Evolutionary conservation across 2,329 filamentous ascomycete species (phyloP).

Genomic region (Reticulascus tulasneorum): DNA sequence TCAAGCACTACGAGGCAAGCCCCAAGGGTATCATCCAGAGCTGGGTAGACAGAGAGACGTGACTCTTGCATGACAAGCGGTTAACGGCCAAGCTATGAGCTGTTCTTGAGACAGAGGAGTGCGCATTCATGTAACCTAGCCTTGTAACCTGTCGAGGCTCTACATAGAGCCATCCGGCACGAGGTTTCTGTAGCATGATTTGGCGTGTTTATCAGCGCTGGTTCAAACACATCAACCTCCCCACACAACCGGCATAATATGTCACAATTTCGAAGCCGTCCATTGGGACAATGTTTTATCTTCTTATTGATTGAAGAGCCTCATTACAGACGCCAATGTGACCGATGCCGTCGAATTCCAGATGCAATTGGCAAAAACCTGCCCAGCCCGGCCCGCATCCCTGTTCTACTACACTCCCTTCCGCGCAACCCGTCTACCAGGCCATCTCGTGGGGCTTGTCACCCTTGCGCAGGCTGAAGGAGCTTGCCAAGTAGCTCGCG

Average conservation of each 20-base stretch:
- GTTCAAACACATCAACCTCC: no score
- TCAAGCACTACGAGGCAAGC: conserved; percentile 84
- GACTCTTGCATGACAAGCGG: conserved; percentile 4
- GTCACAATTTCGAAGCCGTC: no score
- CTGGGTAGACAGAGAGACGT: conserved; percentile 59
- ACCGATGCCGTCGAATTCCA: conserved; percentile 63
- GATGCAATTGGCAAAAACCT: conserved; percentile 63
- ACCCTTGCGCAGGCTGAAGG: conserved; percentile 98
- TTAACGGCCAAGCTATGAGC: conserved; percentile 1
- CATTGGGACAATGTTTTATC: conserved; percentile 34
- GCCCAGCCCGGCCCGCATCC: conserved; percentile 30
- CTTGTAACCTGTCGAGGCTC: no score
- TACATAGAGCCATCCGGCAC: no score
- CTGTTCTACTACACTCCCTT: conserved; percentile 1
- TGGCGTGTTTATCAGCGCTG: no score
- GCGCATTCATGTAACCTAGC: no score
- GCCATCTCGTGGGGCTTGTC: conserved; percentile 99
- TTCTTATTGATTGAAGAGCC: conserved; percentile 55
- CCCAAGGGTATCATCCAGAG: conserved; percentile 80
- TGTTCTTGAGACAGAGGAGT: not conserved
- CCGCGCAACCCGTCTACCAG: conserved; percentile 65
- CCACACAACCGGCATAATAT: no score
- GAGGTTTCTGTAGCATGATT: no score
- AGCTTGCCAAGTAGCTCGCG: conserved; percentile 86
- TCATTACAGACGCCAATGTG: conserved; percentile 65